phyloP scores from a whole-genome alignment of 2,329 filamentous ascomycete genomes.

The Dothidotthia symphoricarpi region DNA sequence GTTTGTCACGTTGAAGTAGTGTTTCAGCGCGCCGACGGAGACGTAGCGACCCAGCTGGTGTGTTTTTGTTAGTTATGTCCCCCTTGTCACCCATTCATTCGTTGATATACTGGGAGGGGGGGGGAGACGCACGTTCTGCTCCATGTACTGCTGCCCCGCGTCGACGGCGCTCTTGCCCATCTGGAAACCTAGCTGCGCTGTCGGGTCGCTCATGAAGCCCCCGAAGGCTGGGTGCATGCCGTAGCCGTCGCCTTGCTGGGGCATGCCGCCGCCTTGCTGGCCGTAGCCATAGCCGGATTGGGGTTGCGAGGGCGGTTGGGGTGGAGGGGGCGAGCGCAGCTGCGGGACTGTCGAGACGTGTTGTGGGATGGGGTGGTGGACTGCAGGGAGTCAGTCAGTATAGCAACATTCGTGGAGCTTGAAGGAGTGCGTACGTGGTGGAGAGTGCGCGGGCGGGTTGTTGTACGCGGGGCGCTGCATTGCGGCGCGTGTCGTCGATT shows the following conservation, averaged over 20 bases:
- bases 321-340: conserved; percentile 88
- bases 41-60: conserved; percentile 74
- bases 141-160: conserved; percentile 89
- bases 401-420: not conserved
- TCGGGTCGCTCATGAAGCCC: conserved; percentile 93
- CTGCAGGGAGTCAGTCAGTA: conserved; percentile 7
- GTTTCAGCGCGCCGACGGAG: conserved; percentile 89
- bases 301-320: conserved; percentile 66
- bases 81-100: too few relatives aligned
- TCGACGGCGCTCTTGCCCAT: conserved; percentile 89
- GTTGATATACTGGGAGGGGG: too few relatives aligned
- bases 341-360: conserved; percentile 98
- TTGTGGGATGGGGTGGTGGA: conserved; percentile 92
- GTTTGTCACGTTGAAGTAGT: conserved; percentile 99
- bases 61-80: too few relatives aligned
- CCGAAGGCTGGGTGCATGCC: conserved; percentile 66
- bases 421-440: conserved; percentile 59
- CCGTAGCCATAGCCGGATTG: conserved; percentile 69
- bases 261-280: conserved; percentile 54
- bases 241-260: conserved; percentile 42
- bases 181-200: conserved; percentile 91
- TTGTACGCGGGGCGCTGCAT: conserved; percentile 89
- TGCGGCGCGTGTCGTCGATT: too few relatives aligned
- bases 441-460: conserved; percentile 69
- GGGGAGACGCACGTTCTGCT: conserved; percentile 73